These are phyloP conservation scores for Ampelomyces quisqualis DNA, from an alignment of 2,329 filamentous ascomycete genomes.

Conservation along the genomic window DNA sequence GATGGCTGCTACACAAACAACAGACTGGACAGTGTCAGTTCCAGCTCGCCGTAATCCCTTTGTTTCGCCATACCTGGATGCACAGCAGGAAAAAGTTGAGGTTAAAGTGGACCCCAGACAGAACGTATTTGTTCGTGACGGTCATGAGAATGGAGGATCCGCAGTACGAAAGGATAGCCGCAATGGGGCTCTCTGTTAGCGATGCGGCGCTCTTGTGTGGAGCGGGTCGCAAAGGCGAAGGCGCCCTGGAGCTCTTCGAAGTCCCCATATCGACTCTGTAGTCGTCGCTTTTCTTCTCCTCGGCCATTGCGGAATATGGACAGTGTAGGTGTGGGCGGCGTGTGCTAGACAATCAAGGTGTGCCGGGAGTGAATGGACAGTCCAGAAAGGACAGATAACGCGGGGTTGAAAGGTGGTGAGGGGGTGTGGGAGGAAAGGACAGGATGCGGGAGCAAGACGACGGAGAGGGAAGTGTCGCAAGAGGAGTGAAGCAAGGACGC, in stretches of 20 bases:
- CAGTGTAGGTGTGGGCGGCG: slow-evolving; percentile 9
- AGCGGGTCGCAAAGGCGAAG: slow-evolving; percentile 51
- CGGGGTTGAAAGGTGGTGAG: slow-evolving; percentile 4
- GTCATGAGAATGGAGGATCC: slow-evolving; percentile 98
- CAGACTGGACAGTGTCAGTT: slow-evolving; percentile 59
- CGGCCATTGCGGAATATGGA: slow-evolving; percentile 62
- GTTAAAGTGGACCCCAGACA: slow-evolving; percentile 89
- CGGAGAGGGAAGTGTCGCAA: slow-evolving; percentile 21
- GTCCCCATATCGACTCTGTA: slow-evolving; percentile 66
- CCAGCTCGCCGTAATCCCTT: not conserved
- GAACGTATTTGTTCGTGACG: slow-evolving; percentile 98
- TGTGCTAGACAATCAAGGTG: slow-evolving; percentile 5
- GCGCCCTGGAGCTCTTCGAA: slow-evolving; percentile 47
- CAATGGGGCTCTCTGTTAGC: slow-evolving; percentile 70
- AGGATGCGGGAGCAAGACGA: slow-evolving; percentile 13
- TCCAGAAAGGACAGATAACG: slow-evolving; percentile 20
- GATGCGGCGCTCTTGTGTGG: slow-evolving; percentile 20
- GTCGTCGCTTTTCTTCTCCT: slow-evolving; percentile 85
- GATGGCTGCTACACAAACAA: slow-evolving; percentile 86
- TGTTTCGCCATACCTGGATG: slow-evolving; percentile 71
- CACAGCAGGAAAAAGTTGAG: slow-evolving; percentile 93
- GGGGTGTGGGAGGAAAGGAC: slow-evolving; percentile 18
- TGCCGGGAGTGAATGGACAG: slow-evolving; percentile 17
- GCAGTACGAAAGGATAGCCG: slow-evolving; percentile 89
- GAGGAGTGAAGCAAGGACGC: slow-evolving; percentile 32